Conservation (phyloP, 768 basidiomycete genomes). For the Clavaria fumosa region DNA sequence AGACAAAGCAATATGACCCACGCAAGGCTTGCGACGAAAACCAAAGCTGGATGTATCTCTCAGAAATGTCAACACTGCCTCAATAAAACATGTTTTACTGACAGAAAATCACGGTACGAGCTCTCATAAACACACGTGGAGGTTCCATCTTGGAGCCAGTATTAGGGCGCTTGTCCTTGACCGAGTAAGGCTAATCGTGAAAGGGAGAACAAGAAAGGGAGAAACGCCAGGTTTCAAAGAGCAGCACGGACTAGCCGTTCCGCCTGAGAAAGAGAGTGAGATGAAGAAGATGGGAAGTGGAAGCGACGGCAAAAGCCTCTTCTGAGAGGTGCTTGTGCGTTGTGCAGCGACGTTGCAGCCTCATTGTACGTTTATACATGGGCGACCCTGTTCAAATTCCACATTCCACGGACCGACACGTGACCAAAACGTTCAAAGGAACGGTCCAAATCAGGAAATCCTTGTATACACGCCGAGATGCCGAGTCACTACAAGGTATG, state of each 20-base stretch:
- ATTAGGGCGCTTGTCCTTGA: not conserved
- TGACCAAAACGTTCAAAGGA: too few relatives aligned
- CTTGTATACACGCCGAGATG: too few relatives aligned
- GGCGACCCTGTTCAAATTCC: too few relatives aligned
- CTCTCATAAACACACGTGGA: slow-evolving; percentile 13
- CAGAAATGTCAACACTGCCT: not conserved
- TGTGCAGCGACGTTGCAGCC: too few relatives aligned
- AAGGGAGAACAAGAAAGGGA: not conserved
- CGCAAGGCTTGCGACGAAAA: slow-evolving; percentile 28
- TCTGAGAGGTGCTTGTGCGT: not conserved
- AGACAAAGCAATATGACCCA: slow-evolving; percentile 35
- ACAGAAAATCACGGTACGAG: slow-evolving; percentile 13
- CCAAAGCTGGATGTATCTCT: slow-evolving; percentile 20
- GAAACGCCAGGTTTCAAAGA: slow-evolving; percentile 1
- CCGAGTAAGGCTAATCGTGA: not conserved
- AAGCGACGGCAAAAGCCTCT: not conserved
- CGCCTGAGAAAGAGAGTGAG: slow-evolving; percentile 5
- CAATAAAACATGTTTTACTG: slow-evolving; percentile 5
- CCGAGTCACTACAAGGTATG: too few relatives aligned
- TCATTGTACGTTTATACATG: too few relatives aligned
- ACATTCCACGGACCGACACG: too few relatives aligned
- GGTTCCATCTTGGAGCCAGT: slow-evolving; percentile 7
- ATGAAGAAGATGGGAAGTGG: not conserved
- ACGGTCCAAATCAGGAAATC: too few relatives aligned
- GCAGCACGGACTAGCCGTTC: slow-evolving; percentile 3